A percentile compares a stretch with the other conserved stretches of the same genome.
Conservation (phyloP, 192 early-diverging fungal genomes). For the Podila epigama region DNA sequence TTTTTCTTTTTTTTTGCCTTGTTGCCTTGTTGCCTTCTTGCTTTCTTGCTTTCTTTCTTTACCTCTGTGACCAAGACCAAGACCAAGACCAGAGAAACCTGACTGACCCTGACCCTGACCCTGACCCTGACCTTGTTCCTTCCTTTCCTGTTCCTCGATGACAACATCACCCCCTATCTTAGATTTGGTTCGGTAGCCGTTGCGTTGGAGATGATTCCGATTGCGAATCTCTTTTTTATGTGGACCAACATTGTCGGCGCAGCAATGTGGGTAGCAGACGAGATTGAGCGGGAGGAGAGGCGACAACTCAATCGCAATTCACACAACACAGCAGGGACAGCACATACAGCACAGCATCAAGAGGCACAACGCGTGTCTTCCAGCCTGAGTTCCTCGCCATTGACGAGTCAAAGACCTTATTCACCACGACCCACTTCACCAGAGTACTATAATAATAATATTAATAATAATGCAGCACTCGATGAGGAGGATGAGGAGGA, state of each 20-base stretch:
- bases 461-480: not conserved
- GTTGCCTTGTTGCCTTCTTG: too few relatives aligned
- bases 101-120: too few relatives aligned
- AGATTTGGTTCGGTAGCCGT: constrained; percentile 59
- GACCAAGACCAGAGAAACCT: too few relatives aligned
- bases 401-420: not conserved
- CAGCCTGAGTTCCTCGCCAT: not conserved
- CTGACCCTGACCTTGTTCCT: too few relatives aligned
- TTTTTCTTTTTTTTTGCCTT: too few relatives aligned
- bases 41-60: too few relatives aligned
- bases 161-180: not conserved
- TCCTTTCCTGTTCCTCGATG: constrained; percentile 54
- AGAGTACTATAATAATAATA: not conserved
- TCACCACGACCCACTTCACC: not conserved
- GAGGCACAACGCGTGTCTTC: too few relatives aligned
- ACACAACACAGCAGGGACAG: not conserved
- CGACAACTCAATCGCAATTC: not conserved
- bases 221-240: constrained; percentile 68
- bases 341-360: constrained; percentile 2
- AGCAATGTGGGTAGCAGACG: constrained; percentile 41
- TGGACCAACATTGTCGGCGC: constrained; percentile 73
- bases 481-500: not conserved
- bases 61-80: too few relatives aligned
- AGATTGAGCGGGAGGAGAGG: constrained; percentile 31
- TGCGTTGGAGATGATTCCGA: constrained; percentile 66